These are phyloP conservation scores for Coniochaeta sp. DNA, from an alignment of 2,329 filamentous ascomycete species.

Conservation along the genomic window DNA sequence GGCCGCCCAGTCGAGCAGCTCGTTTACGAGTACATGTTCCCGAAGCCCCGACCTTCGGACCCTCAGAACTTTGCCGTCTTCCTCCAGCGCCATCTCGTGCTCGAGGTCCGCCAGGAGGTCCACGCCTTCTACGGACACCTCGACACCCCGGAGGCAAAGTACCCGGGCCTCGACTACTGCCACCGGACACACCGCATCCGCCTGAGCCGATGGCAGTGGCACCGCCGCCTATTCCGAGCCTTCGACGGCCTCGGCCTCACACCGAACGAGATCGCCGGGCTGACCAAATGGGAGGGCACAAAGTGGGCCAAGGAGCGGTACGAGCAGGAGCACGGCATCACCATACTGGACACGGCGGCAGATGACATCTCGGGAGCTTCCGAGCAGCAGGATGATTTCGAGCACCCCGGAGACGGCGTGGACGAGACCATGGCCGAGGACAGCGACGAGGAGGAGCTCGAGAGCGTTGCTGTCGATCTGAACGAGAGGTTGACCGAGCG, in stretches of 20 bases:
- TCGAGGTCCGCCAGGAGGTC: conserved; percentile 73
- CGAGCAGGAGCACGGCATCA: conserved; percentile 65
- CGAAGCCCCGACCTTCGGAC: conserved; percentile 58
- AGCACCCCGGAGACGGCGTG: conserved; percentile 12
- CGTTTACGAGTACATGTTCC: conserved; percentile 69
- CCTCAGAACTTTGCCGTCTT: conserved; percentile 65
- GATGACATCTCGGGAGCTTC: conserved; percentile 58
- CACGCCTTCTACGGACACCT: conserved; percentile 73
- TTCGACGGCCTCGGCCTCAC: conserved; percentile 67
- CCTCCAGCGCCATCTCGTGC: conserved; percentile 63
- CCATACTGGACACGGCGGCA: conserved; percentile 63
- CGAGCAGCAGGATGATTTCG: conserved; percentile 15
- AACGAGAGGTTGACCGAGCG: conserved; percentile 60
- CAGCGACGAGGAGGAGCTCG: conserved; percentile 43
- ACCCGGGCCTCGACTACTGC: conserved; percentile 74
- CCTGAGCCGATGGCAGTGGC: conserved; percentile 71
- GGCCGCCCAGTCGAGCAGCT: conserved; percentile 63
- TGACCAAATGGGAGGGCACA: conserved; percentile 79
- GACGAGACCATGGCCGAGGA: conserved; percentile 40
- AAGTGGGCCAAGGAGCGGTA: conserved; percentile 77
- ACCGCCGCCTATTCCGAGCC: conserved; percentile 67
- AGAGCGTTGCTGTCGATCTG: conserved; percentile 53
- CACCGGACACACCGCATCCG: conserved; percentile 67
- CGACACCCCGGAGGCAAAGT: conserved; percentile 72
- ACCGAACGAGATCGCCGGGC: conserved; percentile 57